A percentile compares a stretch with the other conserved stretches of the same genome.
Evolutionary conservation across 768 basidiomycete genomes (phyloP).

Genomic region (Tulasnella sp.): DNA sequence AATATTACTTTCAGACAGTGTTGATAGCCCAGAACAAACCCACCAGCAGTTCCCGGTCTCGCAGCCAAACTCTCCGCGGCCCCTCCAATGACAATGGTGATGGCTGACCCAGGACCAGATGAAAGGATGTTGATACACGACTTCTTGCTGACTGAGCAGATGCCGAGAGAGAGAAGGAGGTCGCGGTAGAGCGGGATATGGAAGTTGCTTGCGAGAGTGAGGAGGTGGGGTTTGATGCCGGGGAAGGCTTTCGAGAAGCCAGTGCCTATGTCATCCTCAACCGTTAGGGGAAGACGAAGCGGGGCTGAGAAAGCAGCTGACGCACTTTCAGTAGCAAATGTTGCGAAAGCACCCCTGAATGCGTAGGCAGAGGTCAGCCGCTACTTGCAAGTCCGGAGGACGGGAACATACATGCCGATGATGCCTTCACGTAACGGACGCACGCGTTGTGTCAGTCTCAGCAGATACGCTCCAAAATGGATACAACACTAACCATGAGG

Average conservation of each 20-base stretch:
- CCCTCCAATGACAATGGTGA: constrained; percentile 94
- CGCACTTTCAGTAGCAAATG: constrained; percentile 90
- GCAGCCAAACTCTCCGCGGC: constrained; percentile 93
- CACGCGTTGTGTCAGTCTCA: neutral
- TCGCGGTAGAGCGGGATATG: constrained; percentile 90
- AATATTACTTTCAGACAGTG: neutral
- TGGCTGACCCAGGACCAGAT: constrained; percentile 53
- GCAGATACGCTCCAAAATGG: constrained; percentile 15
- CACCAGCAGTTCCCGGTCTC: constrained; percentile 87
- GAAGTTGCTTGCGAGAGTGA: constrained; percentile 89
- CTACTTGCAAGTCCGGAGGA: neutral
- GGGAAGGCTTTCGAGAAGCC: constrained; percentile 88
- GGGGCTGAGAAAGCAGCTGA: constrained; percentile 11
- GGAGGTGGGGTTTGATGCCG: constrained; percentile 86
- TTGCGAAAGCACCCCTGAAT: constrained; percentile 82
- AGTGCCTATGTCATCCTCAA: constrained; percentile 51
- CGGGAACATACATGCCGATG: constrained; percentile 80
- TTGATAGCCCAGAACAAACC: neutral
- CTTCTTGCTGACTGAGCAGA: constrained; percentile 87
- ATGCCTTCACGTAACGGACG: constrained; percentile 55
- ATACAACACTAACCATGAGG: constrained; percentile 68
- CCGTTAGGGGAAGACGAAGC: neutral
- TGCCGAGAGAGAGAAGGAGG: constrained; percentile 76
- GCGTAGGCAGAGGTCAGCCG: neutral
- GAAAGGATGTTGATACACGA: constrained; percentile 85